Evolutionary conservation across 2,329 filamentous ascomycete genomes (phyloP), one percentile per base, ranked within the genome.

Genomic region (Berkeleyomyces rouxiae): DNA sequence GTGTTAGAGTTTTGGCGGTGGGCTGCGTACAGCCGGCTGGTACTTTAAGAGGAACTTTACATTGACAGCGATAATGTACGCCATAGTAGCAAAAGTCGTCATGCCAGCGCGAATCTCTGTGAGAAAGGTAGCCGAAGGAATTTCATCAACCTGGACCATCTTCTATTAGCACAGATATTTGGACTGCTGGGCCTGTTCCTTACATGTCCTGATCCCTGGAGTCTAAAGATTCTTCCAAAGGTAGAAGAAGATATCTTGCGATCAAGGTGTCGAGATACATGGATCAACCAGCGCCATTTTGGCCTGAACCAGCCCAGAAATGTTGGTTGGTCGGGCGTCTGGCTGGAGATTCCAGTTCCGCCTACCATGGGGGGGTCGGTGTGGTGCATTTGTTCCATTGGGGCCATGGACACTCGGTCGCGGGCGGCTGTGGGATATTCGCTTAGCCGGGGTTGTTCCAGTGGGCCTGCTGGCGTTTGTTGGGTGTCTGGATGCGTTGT

Each of bases 71-170:
- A 93, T 90, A 68, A 93, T 92, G 73, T 91, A 92, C 11, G 87
- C 86, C 88, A 90, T 90, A 2, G 86, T 87, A 62, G 86, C 84
- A 70, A 88, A 88, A 2, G 88, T 93, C 1, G 89, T 90, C 61
- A 92, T 71, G 1, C 88, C 89, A 39, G 88, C 89, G 37, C 88
- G 84, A 63, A 93, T 75, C 72, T 93, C 89, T 31, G 83, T 86
- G 66, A 88, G 83, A 72, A 92, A 90, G 65, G 79, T 84, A 43
- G 86, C 80, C 44, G 82, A 82, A 64, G 80, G 79, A 58, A 89
- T 82, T 69, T 87, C 83, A 58, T 83, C 78, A 40, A 81, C 81
- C 86, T 90, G 64, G 5, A 57, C 2, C 13, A 6, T 3, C 33
- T 51, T 10, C 40, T 3, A 51, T 40, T 44, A 37, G 37, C 44